Evolutionary conservation across 1,284 basidiomycete species (phyloP), one percentile per base, ranked within the genome.

Genomic region (Fistulinella staudtii): DNA sequence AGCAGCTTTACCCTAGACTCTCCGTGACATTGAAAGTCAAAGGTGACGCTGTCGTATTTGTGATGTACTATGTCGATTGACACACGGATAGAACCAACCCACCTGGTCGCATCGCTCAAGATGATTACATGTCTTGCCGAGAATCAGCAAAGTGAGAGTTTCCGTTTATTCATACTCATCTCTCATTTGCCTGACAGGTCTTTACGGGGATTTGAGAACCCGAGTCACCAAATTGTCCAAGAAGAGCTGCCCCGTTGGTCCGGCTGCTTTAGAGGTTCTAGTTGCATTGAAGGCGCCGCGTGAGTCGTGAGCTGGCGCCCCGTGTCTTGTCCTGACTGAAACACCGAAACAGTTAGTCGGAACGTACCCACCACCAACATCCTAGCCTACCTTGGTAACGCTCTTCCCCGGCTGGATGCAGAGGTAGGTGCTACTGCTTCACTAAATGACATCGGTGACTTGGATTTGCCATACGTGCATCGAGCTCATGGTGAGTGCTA

Each of bases 341-440:
- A 21, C 2, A 5, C 1, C 5, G 23, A 20, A 18, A 30, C 17
- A 41, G 46, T 41, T 11, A 3, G 21, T 0, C 17, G 3, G 0
- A n/a, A 24, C 31, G 8, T 41, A 13, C 44, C 5, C 15, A 21
- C 54, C 8, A 21, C 22, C 7, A 51, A 41, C 21, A 31, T 46
- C 8, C 17, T 51, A 22, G 29, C 36, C 3, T 47, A 51, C 13
- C 43, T 53, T 25, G 6, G 9, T 17, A 14, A 13, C 21, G 37
- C 15, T 4, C 47, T 53, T 8, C 48, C 52, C 35, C 41, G 14
- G n/a, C 27, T 50, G 6, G 43, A 53, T 15, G 52, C 23, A 14
- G 51, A 53, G 6, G 29, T n/a, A 21, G 41, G 23, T 17, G 13
- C 9, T 5, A 17, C n/a, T 2, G 0, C 37, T 29, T 22, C 25